Base-by-base conservation (phyloP, 2,329 filamentous ascomycete species). In the Fusarium sp. region DNA sequence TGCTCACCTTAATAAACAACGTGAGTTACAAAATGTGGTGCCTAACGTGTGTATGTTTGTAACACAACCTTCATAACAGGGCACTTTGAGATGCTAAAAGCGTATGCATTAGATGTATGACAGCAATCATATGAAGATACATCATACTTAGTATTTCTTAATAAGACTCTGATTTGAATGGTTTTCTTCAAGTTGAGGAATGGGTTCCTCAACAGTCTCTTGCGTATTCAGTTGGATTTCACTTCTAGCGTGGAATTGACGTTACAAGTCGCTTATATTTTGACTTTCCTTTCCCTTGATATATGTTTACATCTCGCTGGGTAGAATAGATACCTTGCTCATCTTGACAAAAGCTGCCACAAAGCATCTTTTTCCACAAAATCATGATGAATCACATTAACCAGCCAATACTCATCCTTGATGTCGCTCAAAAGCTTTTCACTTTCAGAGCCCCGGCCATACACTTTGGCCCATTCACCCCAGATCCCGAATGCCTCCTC, bases 401-500 rank as follows among this genome's bases (percentile, higher is more conserved):
- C 94, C 74, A 99, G 83, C 92, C 95, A 98, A 72, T 89, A 87
- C 75, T 94, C 93, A 48, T 88, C 85, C 77, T 89, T 88, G 38
- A 92, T 85, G 9, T 84, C 80, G 68, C 91, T 89, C 45, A 99
- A 83, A 60, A 98, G 84, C 77, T 87, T 89, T 74, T 91, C 90
- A 64, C 91, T 94, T 55, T 89, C 85, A 5, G 91, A 92, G 9
- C 88, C 90, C 50, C 90, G 87, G n/a, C 90, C 90, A 80, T 97
- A 98, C 49, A 98, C 92, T 73, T 92, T 88, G 67, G 92, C 91
- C 96, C 96, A 99, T 84, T 98, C 96, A 44, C 86, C 88, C 93
- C 95, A 98, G 77, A 98, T 97, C 35, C 92, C 92, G 83, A 96
- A 99, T 2, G 96, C 95, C 85, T 99, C 96, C 78, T 98, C 96